Evolutionary conservation across 148 eudicot species (phyloP).

Genomic region (Vaccinium macrocarpon): DNA sequence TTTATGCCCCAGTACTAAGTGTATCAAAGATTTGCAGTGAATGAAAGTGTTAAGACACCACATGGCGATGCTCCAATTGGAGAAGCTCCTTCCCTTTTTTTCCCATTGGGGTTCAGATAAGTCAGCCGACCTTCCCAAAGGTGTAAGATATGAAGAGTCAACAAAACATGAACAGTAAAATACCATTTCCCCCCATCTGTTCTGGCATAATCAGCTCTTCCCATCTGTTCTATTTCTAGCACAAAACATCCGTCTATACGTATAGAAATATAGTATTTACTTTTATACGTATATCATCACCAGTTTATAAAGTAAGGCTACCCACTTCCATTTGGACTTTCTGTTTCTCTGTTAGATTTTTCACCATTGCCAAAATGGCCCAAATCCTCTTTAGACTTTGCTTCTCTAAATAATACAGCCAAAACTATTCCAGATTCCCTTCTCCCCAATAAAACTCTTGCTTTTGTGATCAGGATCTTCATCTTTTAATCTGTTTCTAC

Average conservation of each 20-base stretch:
- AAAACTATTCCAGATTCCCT: not conserved
- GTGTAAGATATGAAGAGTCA: not conserved
- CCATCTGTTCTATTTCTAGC: not conserved
- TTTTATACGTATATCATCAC: not conserved
- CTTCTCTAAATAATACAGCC: not conserved
- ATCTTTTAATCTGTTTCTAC: not conserved
- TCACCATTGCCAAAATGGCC: too few species aligned
- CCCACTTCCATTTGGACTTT: not conserved
- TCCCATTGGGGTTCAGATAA: not conserved
- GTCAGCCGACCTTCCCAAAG: slow-evolving; percentile 5
- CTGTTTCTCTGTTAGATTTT: not conserved
- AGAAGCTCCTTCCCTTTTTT: not conserved
- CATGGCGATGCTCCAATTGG: not conserved
- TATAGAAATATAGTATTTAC: not conserved
- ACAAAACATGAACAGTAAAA: not conserved
- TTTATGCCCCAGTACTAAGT: too few species aligned
- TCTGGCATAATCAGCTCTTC: not conserved
- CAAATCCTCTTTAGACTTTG: not conserved
- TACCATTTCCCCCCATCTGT: not conserved
- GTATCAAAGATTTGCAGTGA: too few species aligned
- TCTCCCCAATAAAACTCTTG: not conserved
- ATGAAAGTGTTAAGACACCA: too few species aligned
- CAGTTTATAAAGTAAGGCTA: not conserved
- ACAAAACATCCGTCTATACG: not conserved
- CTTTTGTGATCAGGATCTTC: not conserved